Percentiles rank a stretch among this genome's conserved stretches.
Evolutionary conservation across 139 green algal genomes (phyloP).

Genomic region (Chlorella sp.): DNA sequence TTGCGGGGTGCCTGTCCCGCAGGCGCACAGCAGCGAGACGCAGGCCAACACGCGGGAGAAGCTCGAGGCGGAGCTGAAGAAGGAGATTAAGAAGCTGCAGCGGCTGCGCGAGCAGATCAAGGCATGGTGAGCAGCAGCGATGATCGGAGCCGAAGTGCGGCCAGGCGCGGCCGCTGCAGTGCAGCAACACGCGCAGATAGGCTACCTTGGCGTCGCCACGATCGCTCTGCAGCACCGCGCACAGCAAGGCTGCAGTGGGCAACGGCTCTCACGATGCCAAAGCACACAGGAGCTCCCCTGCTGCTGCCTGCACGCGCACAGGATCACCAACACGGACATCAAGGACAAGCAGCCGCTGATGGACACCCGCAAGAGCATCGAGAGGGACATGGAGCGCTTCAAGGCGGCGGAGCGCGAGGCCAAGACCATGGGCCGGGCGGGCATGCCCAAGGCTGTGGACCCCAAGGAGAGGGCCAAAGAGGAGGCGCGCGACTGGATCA

Average conservation of each 20-base stretch:
- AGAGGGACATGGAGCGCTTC: conserved; percentile 97
- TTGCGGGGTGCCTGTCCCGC: too few relatives aligned
- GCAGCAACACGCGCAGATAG: too few relatives aligned
- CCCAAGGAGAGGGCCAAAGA: conserved; percentile 77
- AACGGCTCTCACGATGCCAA: too few relatives aligned
- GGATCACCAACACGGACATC: conserved; percentile 81
- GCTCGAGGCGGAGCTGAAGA: conserved; percentile 96
- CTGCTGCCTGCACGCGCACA: conserved; percentile 30
- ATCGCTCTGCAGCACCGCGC: too few relatives aligned
- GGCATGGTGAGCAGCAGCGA: conserved; percentile 93
- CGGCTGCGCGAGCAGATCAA: conserved; percentile 97
- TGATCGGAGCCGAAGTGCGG: too few relatives aligned
- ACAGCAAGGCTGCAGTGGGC: too few relatives aligned
- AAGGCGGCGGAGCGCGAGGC: conserved; percentile 94
- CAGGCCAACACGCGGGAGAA: conserved; percentile 92
- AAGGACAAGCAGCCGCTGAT: conserved; percentile 92
- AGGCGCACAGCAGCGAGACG: conserved; percentile 91
- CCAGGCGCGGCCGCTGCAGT: too few relatives aligned
- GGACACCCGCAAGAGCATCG: conserved; percentile 85
- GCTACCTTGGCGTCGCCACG: too few relatives aligned
- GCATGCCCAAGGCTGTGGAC: conserved; percentile 41
- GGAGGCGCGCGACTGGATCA: conserved; percentile 91
- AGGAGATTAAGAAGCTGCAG: conserved; percentile 99
- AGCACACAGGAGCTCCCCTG: too few relatives aligned
- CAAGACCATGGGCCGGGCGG: conserved; percentile 60